These are phyloP conservation scores for Hyparrhenia diplandra DNA, from an alignment of 176 grass and related monocot species.

Conservation along the genomic window DNA sequence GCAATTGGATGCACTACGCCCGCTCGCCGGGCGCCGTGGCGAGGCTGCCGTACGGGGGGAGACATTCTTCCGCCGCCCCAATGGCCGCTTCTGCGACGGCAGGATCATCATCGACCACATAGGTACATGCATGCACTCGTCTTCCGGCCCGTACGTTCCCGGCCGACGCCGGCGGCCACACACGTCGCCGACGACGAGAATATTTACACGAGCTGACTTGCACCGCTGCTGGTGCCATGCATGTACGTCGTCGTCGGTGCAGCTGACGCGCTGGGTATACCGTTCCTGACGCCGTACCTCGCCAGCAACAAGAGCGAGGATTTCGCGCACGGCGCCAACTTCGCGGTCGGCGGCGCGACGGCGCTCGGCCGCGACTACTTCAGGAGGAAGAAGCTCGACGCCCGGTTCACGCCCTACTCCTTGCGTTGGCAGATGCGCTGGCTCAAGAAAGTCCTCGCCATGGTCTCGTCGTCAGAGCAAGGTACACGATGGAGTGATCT, in stretches of 20 bases:
- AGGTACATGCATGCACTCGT: slow-evolving; percentile 15
- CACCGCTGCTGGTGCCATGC: too few species aligned
- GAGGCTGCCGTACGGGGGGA: slow-evolving; percentile 46
- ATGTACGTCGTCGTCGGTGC: not conserved
- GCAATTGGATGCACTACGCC: slow-evolving; percentile 45
- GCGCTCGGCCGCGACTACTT: slow-evolving; percentile 50
- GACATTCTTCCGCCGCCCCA: slow-evolving; percentile 58
- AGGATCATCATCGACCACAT: slow-evolving; percentile 53
- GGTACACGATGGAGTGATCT: too few species aligned
- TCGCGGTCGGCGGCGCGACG: slow-evolving; percentile 57
- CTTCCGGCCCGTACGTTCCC: too few species aligned
- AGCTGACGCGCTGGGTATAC: slow-evolving; percentile 45
- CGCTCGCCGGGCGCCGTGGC: slow-evolving; percentile 11
- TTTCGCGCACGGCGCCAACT: slow-evolving; percentile 54
- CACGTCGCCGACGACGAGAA: not conserved
- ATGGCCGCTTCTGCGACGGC: slow-evolving; percentile 56
- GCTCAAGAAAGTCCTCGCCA: slow-evolving; percentile 33
- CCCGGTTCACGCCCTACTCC: slow-evolving; percentile 45
- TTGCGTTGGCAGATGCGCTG: slow-evolving; percentile 37
- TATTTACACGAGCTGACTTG: too few species aligned
- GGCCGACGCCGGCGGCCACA: too few species aligned
- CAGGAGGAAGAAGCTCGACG: slow-evolving; percentile 32
- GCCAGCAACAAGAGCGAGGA: slow-evolving; percentile 38
- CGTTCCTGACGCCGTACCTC: slow-evolving; percentile 52
- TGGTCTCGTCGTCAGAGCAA: not conserved